Evolutionary conservation across 192 early-diverging fungal species (phyloP).

Genomic region (Coemansia sp.): DNA sequence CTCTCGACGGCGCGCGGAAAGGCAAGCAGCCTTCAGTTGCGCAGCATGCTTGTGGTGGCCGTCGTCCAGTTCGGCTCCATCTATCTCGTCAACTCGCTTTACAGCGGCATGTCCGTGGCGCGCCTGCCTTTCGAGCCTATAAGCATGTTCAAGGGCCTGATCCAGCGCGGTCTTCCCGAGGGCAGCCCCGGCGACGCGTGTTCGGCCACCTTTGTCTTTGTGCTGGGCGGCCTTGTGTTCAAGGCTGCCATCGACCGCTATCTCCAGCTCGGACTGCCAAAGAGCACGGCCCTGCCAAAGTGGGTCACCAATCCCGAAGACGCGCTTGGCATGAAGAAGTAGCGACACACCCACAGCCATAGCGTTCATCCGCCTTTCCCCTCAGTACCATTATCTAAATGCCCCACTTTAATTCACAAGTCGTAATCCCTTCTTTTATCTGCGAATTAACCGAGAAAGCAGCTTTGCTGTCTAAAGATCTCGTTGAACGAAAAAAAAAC

Average conservation of each 20-base stretch:
- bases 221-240: constrained; percentile 46
- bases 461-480: too few species aligned
- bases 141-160: constrained; percentile 39
- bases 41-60: constrained; percentile 39
- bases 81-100: constrained; percentile 31
- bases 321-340: constrained; percentile 24
- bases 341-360: too few species aligned
- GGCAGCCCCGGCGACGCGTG: constrained; percentile 36
- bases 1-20: constrained; percentile 41
- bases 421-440: too few species aligned
- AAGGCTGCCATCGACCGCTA: constrained; percentile 39
- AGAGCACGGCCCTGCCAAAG: constrained; percentile 41
- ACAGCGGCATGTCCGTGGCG: constrained; percentile 25
- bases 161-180: constrained; percentile 44
- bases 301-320: constrained; percentile 52
- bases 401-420: too few species aligned
- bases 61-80: constrained; percentile 40
- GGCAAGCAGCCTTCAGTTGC: constrained; percentile 43
- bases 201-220: constrained; percentile 53
- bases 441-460: too few species aligned
- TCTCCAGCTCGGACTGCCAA: constrained; percentile 50
- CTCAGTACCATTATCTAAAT: too few species aligned
- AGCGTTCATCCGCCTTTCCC: too few species aligned
- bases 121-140: constrained; percentile 48
- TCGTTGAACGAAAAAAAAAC: too few species aligned